Evolutionary conservation across 352 stramenopile genomes (phyloP).

Genomic region (Phytophthora macrochlamydospora): DNA sequence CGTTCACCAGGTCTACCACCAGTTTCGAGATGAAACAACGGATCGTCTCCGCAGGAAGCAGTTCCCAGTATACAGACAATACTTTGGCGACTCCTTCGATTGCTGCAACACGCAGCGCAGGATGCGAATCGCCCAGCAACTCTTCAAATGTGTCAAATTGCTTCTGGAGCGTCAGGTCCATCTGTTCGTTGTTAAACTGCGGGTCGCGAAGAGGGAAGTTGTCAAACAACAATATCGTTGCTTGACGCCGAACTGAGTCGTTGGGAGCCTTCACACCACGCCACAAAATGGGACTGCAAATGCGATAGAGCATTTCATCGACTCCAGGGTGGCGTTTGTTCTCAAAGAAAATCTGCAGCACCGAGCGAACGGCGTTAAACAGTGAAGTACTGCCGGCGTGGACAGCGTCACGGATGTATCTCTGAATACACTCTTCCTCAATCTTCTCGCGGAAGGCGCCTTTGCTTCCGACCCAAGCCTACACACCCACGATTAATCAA

Average conservation of each 20-base stretch:
- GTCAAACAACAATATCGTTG: conserved; percentile 82
- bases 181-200: conserved; percentile 74
- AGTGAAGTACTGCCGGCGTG: conserved; percentile 70
- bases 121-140: conserved; percentile 73
- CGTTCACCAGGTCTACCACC: conserved; percentile 82
- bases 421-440: conserved; percentile 86
- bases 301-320: conserved; percentile 85
- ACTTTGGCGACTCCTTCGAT: conserved; percentile 86
- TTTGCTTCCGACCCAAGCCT: conserved; percentile 72
- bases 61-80: conserved; percentile 85
- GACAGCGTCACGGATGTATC: conserved; percentile 76
- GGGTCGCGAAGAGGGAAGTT: conserved; percentile 85
- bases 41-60: conserved; percentile 81
- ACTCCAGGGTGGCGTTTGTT: conserved; percentile 84
- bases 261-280: conserved; percentile 84
- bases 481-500: background rate
- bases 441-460: conserved; percentile 64
- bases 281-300: conserved; percentile 87
- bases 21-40: conserved; percentile 85
- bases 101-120: conserved; percentile 74
- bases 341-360: conserved; percentile 87
- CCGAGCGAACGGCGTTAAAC: conserved; percentile 64
- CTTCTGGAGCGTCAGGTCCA: conserved; percentile 78
- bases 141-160: conserved; percentile 88
- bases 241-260: conserved; percentile 82